A percentile compares a stretch with the other conserved stretches of the same genome.
phyloP scores from a whole-genome alignment of 1,284 basidiomycete species.

The Naganishia cerealis region DNA sequence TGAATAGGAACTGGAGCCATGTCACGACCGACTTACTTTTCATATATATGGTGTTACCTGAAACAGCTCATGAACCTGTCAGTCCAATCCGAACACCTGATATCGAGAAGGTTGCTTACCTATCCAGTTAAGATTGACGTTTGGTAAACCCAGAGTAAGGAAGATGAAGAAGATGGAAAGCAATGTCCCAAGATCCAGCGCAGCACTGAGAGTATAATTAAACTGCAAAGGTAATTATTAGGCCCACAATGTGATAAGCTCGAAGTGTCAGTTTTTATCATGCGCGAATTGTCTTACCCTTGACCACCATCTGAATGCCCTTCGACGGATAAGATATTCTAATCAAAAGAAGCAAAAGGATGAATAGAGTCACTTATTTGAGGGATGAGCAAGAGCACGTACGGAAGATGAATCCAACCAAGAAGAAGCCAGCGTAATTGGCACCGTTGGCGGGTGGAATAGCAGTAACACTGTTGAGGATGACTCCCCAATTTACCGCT shows the following conservation, averaged over 20 bases:
- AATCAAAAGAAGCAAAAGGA: not conserved
- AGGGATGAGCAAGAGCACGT: constrained; percentile 34
- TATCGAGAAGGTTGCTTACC: not conserved
- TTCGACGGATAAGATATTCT: constrained; percentile 69
- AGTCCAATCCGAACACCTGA: not conserved
- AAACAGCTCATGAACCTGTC: constrained; percentile 43
- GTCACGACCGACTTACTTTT: constrained; percentile 1
- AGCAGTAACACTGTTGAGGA: constrained; percentile 73
- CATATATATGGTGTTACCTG: constrained; percentile 48
- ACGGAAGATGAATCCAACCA: constrained; percentile 82
- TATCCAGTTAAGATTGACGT: constrained; percentile 66
- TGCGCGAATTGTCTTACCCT: constrained; percentile 62
- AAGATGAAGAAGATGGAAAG: constrained; percentile 78
- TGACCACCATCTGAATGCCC: constrained; percentile 88
- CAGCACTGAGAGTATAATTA: constrained; percentile 58
- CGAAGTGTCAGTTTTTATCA: not conserved
- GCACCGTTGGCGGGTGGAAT: constrained; percentile 90
- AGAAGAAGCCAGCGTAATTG: constrained; percentile 90
- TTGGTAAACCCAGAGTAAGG: constrained; percentile 75
- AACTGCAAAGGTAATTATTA: constrained; percentile 53
- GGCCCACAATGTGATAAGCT: too few species aligned
- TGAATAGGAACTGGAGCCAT: not conserved
- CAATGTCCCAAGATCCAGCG: constrained; percentile 64
- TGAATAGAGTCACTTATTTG: not conserved
- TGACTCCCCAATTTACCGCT: constrained; percentile 77